phyloP scores from a whole-genome alignment of 2,329 filamentous ascomycete genomes.

The Escovopsis sp. region DNA sequence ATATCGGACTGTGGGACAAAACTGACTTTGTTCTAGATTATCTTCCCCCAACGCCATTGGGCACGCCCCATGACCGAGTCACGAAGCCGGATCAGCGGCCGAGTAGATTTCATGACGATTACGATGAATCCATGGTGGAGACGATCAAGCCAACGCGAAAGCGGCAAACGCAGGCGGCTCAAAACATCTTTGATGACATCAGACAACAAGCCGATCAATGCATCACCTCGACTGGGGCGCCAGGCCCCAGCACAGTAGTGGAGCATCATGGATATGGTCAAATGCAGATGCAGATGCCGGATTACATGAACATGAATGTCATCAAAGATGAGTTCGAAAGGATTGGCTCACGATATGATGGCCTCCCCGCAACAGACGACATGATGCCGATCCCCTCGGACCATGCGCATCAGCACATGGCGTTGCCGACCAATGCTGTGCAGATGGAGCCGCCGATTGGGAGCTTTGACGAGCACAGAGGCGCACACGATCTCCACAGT shows the following conservation, averaged over 20 bases:
- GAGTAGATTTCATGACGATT: slow-evolving; percentile 42
- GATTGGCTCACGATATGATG: slow-evolving; percentile 21
- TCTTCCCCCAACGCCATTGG: slow-evolving; percentile 52
- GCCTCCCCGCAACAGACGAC: slow-evolving; percentile 16
- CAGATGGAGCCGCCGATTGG: slow-evolving; percentile 25
- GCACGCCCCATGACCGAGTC: slow-evolving; percentile 41
- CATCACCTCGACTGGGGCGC: slow-evolving; percentile 37
- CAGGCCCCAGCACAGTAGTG: slow-evolving; percentile 32
- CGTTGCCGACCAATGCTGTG: slow-evolving; percentile 33
- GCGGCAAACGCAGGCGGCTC: slow-evolving; percentile 28
- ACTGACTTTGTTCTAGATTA: slow-evolving; percentile 30
- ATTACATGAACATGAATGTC: slow-evolving; percentile 41
- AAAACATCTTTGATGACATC: slow-evolving; percentile 44
- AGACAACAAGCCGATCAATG: slow-evolving; percentile 39
- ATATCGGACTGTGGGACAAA: too few species aligned
- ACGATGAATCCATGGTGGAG: slow-evolving; percentile 53
- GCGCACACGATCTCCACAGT: slow-evolving; percentile 5
- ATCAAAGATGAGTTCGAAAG: slow-evolving; percentile 31
- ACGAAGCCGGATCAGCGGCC: slow-evolving; percentile 27
- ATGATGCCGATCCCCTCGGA: slow-evolving; percentile 26
- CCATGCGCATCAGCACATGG: slow-evolving; percentile 33
- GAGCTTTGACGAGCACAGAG: slow-evolving; percentile 25
- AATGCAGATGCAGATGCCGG: slow-evolving; percentile 36
- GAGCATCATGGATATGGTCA: slow-evolving; percentile 32
- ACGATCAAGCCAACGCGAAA: slow-evolving; percentile 43